Base-by-base conservation (phyloP, 768 basidiomycete species). In the Suillus alpinus region DNA sequence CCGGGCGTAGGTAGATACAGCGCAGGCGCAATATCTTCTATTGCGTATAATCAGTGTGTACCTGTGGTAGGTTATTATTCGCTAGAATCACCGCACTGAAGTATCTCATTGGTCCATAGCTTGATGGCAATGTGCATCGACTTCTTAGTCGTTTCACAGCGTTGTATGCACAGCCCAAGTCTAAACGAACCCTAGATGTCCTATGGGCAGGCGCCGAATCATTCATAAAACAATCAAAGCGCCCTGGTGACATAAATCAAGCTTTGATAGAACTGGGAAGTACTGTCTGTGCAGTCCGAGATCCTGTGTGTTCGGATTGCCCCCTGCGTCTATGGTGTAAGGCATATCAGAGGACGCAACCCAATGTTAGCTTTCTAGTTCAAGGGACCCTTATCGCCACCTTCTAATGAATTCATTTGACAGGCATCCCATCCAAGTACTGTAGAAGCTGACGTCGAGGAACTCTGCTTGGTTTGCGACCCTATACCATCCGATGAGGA, bases 211-310 rank as follows among this genome's bases (percentile, higher is more conserved):
- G 84, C 5, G 95, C 95, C 1, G 79, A 79, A 43, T 80, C 78
- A 3, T 81, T 97, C 71, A 89, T 97, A 10, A 73, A 83, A 43
- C 77, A 64, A 13, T 69, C 78, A 0, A 66, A 82, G 37, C 72
- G 81, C 63, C 84, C 94, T 0, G 93, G 94, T 18, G 92, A 95
- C 70, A 80, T 95, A 64, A 96, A 96, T 68, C 91, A 97, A 76
- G 94, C 92, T 14, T 79, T 98, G 56, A 98, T 98, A 71, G 95
- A 98, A 70, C 85, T 98, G 7, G 95, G 95, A 53, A 92, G 91
- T 70, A 96, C 94, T 3, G 83, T 97, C 3, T 98, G 95, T 77
- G 94, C 89, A 73, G 87, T 91, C 44, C 86, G 85, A 62, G 85
- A 90, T 63, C 95, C 95, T 10, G 73, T 77, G 20, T 98, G 95